Conservation (phyloP, 1,284 basidiomycete species). For the Ganoderma resinaceum region DNA sequence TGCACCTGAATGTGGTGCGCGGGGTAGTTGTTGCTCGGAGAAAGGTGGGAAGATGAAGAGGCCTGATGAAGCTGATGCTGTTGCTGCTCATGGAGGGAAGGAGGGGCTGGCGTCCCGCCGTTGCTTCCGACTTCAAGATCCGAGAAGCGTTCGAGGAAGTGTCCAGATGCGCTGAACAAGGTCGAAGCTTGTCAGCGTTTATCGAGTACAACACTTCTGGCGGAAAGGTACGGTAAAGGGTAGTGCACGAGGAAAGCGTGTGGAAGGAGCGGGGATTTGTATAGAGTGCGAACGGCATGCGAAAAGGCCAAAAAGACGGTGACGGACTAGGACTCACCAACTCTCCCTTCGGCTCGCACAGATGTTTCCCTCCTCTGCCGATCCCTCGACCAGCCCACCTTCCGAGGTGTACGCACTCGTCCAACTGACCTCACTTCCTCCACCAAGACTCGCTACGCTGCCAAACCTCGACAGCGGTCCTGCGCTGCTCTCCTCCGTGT, state of each 20-base stretch:
- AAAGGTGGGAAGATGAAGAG: conserved; percentile 21
- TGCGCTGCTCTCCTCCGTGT: conserved; percentile 33
- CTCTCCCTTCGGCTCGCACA: conserved; percentile 29
- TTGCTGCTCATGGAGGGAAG: conserved; percentile 19
- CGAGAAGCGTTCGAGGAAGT: conserved; percentile 35
- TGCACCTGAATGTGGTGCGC: conserved; percentile 22
- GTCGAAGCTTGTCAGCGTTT: conserved; percentile 17
- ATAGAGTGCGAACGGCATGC: neutral
- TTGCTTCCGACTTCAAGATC: conserved; percentile 33
- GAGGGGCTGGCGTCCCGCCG: conserved; percentile 26
- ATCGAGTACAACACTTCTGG: neutral
- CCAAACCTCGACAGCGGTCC: conserved; percentile 34
- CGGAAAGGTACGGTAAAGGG: neutral
- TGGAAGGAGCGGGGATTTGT: neutral
- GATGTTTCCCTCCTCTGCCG: conserved; percentile 22
- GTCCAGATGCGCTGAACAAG: conserved; percentile 31
- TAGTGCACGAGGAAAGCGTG: neutral
- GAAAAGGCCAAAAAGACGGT: neutral
- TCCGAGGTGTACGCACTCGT: conserved; percentile 35
- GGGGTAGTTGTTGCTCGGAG: conserved; percentile 20
- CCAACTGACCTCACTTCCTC: conserved; percentile 37
- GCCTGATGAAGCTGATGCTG: conserved; percentile 19
- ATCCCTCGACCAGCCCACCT: conserved; percentile 19
- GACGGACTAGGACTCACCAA: conserved; percentile 29
- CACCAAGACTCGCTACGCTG: conserved; percentile 37